These are phyloP conservation scores for Leptographium flavum DNA, from an alignment of 2,329 filamentous ascomycete species.

Conservation along the genomic window DNA sequence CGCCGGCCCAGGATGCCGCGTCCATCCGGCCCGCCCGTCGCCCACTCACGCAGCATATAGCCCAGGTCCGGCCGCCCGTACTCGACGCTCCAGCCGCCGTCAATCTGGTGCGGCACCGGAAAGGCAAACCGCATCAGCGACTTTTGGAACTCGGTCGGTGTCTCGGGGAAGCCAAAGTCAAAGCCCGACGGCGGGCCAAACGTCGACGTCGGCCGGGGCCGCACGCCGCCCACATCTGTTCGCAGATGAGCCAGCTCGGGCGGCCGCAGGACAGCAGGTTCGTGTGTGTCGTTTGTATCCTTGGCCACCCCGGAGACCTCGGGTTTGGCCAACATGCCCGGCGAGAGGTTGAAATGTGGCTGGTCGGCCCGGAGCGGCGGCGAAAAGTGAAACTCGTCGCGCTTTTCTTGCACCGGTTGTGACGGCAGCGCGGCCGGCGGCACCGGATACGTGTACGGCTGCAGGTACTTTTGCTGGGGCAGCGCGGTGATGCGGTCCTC, in stretches of 20 bases:
- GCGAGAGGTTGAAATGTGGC: slow-evolving; percentile 46
- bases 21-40: slow-evolving; percentile 52
- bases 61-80: slow-evolving; percentile 82
- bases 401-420: slow-evolving; percentile 14
- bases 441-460: slow-evolving; percentile 31
- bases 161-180: slow-evolving; percentile 69
- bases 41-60: slow-evolving; percentile 73
- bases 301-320: no score
- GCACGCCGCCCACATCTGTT: slow-evolving; percentile 23
- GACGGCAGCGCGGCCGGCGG: slow-evolving; percentile 15
- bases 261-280: slow-evolving; percentile 18
- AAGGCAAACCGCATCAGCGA: slow-evolving; percentile 85
- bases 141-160: slow-evolving; percentile 79
- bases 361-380: slow-evolving; percentile 30
- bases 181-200: slow-evolving; percentile 50
- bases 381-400: slow-evolving; percentile 43
- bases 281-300: no score
- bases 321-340: slow-evolving; percentile 11
- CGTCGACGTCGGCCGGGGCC: slow-evolving; percentile 35
- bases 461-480: slow-evolving; percentile 52
- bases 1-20: slow-evolving; percentile 60
- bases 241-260: slow-evolving; percentile 45
- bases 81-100: slow-evolving; percentile 79
- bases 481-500: slow-evolving; percentile 75
- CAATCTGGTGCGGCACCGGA: slow-evolving; percentile 50